Conservation (phyloP, 2,329 filamentous ascomycete genomes). For the Ilyonectria mors-panacis region DNA sequence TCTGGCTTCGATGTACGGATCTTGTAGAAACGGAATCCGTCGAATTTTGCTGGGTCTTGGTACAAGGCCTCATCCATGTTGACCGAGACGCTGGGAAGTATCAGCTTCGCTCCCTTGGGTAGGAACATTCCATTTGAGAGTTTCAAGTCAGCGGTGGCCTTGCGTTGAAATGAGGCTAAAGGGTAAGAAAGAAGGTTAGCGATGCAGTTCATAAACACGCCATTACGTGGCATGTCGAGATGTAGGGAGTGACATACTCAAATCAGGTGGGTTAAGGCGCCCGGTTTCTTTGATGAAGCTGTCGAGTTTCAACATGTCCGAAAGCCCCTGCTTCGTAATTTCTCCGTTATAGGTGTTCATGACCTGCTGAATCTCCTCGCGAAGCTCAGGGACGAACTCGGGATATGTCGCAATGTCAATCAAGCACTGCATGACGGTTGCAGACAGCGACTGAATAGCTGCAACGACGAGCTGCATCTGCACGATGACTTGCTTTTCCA, state of each 20-base stretch:
- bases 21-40: slow-evolving; percentile 24
- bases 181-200: not conserved
- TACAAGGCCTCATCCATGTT: slow-evolving; percentile 29
- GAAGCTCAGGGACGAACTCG: slow-evolving; percentile 16
- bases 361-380: slow-evolving; percentile 1
- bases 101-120: slow-evolving; percentile 22
- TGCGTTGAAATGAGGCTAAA: slow-evolving; percentile 23
- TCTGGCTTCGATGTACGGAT: slow-evolving; percentile 1
- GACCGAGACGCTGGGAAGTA: slow-evolving; percentile 22
- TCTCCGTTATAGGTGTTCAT: not conserved
- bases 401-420: slow-evolving; percentile 24
- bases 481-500: slow-evolving; percentile 20
- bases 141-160: slow-evolving; percentile 20
- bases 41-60: slow-evolving; percentile 19
- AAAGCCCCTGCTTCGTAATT: slow-evolving; percentile 17
- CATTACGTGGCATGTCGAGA: not conserved
- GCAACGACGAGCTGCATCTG: slow-evolving; percentile 29
- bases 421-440: slow-evolving; percentile 24
- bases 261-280: slow-evolving; percentile 20
- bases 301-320: slow-evolving; percentile 23
- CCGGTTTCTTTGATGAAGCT: slow-evolving; percentile 30
- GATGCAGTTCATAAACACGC: no score
- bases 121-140: slow-evolving; percentile 24
- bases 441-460: slow-evolving; percentile 28
- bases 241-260: slow-evolving; percentile 7